Evolutionary conservation across 2,329 filamentous ascomycete genomes (phyloP), one percentile per base, ranked within the genome.

Genomic region (Beauveria varroae): DNA sequence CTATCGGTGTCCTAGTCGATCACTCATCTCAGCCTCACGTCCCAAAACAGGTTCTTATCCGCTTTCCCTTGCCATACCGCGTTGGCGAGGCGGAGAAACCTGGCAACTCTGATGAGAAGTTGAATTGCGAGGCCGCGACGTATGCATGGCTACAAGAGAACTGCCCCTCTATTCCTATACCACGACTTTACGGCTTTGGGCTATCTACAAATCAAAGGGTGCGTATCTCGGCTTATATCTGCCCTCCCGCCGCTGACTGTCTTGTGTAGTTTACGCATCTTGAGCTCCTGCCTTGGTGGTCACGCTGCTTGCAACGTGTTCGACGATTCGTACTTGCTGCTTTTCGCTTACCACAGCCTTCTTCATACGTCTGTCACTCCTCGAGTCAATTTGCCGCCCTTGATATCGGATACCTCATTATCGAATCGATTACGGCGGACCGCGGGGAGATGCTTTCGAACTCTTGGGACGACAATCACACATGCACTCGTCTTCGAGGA

Each of bases 51-150:
- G 28, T 28, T 28, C 28, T 28, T 1, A 28, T 28, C 28, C 28
- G 28, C 28, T 28, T 28, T 28, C 28, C 26, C 1, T 28, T 28
- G 28, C 28, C 28, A 28, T 28, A 28, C 28, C 28, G 28, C 7
- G 28, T 28, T 2, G 28, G 28, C 28, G 28, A 28, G 28, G 28
- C 28, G 1, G 28, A 28, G 28, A 28, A 28, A 28, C 28, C 7
- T 28, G 28, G 28, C 7, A 28, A 28, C 28, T 28, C 69, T 18
- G 73, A 79, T 51, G 75, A 78, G 66, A 78, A 78, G 68, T 22
- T 78, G 46, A 62, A 65, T n/a, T 64, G 56, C 55, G 64, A 67
- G 40, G 64, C 44, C 63, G 49, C 61, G 24, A 62, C 62, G 30
- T 67, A 65, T 18, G 57, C 53, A 20, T 67, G 64, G 65, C 22